Evolutionary conservation across 352 stramenopile genomes (phyloP).

Genomic region (Globisporangium abappressorium): DNA sequence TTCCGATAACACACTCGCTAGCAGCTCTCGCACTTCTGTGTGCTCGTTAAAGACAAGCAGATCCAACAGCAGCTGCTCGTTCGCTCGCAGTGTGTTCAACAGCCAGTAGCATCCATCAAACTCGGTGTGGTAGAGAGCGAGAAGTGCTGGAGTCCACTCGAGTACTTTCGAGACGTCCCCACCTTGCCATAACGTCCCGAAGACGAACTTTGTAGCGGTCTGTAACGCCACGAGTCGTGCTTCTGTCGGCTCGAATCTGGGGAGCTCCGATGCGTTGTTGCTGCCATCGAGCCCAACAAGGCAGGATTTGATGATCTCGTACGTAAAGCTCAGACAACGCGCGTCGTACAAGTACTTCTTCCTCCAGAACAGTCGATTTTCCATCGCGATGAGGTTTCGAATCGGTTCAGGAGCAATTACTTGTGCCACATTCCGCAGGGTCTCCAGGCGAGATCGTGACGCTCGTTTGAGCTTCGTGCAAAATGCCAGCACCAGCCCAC

Average conservation of each 20-base stretch:
- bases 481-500: slow-evolving; percentile 26
- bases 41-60: slow-evolving; percentile 71
- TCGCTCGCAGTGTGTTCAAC: slow-evolving; percentile 49
- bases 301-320: slow-evolving; percentile 64
- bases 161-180: slow-evolving; percentile 67
- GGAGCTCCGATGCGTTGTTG: slow-evolving; percentile 31
- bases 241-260: slow-evolving; percentile 59
- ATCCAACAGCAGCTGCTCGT: slow-evolving; percentile 70
- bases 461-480: slow-evolving; percentile 34
- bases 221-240: slow-evolving; percentile 71
- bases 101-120: slow-evolving; percentile 71
- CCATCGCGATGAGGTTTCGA: slow-evolving; percentile 67
- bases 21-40: slow-evolving; percentile 64
- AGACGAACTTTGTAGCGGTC: slow-evolving; percentile 83
- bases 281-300: slow-evolving; percentile 36
- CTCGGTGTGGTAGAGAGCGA: slow-evolving; percentile 72
- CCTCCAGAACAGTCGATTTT: slow-evolving; percentile 85
- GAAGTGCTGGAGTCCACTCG: slow-evolving; percentile 69
- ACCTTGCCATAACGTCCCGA: slow-evolving; percentile 85
- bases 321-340: slow-evolving; percentile 77
- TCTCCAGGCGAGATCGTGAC: slow-evolving; percentile 30
- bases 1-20: slow-evolving; percentile 61
- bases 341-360: slow-evolving; percentile 83
- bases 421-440: slow-evolving; percentile 41
- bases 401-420: slow-evolving; percentile 74